Evolutionary conservation across 2,329 filamentous ascomycete species (phyloP).

Genomic region (Cordyceps cicadae): DNA sequence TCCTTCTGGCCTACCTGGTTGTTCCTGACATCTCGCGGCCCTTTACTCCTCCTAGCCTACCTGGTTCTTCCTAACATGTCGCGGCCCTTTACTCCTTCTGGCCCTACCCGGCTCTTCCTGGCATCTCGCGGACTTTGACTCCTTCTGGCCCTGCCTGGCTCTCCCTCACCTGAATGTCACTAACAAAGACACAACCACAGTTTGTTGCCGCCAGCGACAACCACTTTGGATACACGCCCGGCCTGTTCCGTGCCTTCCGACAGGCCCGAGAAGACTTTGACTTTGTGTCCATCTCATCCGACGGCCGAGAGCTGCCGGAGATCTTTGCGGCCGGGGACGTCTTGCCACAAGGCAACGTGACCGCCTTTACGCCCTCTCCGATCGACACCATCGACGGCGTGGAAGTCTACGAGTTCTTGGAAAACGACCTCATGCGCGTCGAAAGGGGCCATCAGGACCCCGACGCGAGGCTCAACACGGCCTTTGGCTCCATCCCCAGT

Average conservation of each 20-base stretch:
- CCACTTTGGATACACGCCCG: constrained; percentile 15
- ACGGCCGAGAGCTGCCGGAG: not conserved
- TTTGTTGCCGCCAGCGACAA: constrained; percentile 11
- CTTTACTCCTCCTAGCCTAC: too few relatives aligned
- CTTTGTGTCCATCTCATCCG: constrained; percentile 15
- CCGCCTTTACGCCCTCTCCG: not conserved
- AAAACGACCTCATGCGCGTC: not conserved
- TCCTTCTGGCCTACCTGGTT: too few relatives aligned
- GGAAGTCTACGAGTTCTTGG: constrained; percentile 4
- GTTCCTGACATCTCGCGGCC: too few relatives aligned
- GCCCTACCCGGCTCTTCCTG: too few relatives aligned
- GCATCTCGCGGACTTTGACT: too few relatives aligned
- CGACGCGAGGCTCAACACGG: not conserved
- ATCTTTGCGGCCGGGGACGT: not conserved
- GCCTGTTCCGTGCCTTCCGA: constrained; percentile 12
- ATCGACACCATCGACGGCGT: constrained; percentile 1
- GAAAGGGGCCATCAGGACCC: not conserved
- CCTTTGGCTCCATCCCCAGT: not conserved
- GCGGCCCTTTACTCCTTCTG: too few relatives aligned
- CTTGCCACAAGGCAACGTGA: not conserved
- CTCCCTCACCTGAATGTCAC: not conserved
- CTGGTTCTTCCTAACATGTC: too few relatives aligned
- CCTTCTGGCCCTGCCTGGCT: too few relatives aligned
- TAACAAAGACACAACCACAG: not conserved
- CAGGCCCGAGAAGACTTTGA: not conserved